phyloP scores from a whole-genome alignment of 331 rosid genomes.

The Malus hybrid region DNA sequence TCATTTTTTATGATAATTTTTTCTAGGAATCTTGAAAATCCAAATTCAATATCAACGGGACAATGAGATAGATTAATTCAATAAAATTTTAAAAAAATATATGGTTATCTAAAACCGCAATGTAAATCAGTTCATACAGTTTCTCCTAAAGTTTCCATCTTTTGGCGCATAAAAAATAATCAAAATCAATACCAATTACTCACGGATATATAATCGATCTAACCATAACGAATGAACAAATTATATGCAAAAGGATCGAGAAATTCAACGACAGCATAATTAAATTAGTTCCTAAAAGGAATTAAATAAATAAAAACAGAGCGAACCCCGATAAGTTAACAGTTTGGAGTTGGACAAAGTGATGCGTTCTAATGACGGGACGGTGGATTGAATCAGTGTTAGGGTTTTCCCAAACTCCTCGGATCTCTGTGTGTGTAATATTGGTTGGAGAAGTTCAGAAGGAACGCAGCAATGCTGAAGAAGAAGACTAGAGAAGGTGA shows the following conservation, averaged over 20 bases:
- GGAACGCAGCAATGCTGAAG: not conserved
- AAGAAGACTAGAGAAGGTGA: not conserved
- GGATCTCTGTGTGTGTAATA: constrained; percentile 37
- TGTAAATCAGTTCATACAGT: not conserved
- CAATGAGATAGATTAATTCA: not conserved
- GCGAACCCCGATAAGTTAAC: constrained; percentile 27
- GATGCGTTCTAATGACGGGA: not conserved
- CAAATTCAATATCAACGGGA: not conserved
- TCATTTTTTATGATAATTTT: not conserved
- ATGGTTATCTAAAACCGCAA: not conserved
- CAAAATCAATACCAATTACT: not conserved
- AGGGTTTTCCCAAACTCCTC: constrained; percentile 67
- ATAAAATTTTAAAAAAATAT: too few relatives aligned
- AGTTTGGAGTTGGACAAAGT: not conserved
- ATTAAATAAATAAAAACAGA: not conserved
- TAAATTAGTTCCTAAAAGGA: not conserved
- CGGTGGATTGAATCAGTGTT: not conserved
- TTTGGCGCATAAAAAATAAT: not conserved
- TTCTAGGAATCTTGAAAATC: not conserved
- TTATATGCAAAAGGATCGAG: not conserved
- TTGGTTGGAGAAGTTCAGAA: constrained; percentile 18
- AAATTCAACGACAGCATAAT: not conserved
- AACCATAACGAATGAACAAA: not conserved
- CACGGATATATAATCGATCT: constrained; percentile 12
- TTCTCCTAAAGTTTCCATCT: not conserved